Evolutionary conservation across 441 rosid species (phyloP).

Genomic region (Lagerstroemia fauriei): DNA sequence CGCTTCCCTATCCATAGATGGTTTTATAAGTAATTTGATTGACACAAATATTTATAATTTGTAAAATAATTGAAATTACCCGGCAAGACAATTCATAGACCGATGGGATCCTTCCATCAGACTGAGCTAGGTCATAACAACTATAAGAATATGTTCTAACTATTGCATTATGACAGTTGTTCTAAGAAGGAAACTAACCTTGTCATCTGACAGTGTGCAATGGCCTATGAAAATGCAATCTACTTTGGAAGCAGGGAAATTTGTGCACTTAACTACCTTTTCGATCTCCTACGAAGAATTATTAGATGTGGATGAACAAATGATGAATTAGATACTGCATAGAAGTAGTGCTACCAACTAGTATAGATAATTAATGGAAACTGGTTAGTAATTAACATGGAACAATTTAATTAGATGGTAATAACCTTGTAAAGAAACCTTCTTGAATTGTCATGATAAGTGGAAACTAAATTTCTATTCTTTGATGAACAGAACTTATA

Average conservation of each 20-base stretch:
- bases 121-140: no score
- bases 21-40: background rate
- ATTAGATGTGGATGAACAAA: slow-evolving; percentile 39
- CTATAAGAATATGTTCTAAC: background rate
- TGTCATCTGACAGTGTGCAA: slow-evolving; percentile 71
- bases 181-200: slow-evolving; percentile 43
- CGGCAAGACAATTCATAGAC: no score
- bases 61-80: no score
- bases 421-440: slow-evolving; percentile 86
- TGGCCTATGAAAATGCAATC: slow-evolving; percentile 69
- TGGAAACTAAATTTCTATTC: background rate
- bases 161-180: background rate
- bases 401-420: slow-evolving; percentile 14
- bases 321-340: slow-evolving; percentile 21
- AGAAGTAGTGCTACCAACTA: background rate
- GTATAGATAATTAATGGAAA: background rate
- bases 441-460: slow-evolving; percentile 41
- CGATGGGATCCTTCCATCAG: no score
- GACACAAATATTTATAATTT: background rate
- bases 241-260: slow-evolving; percentile 63
- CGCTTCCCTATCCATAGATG: background rate
- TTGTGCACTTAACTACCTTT: slow-evolving; percentile 79
- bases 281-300: slow-evolving; percentile 79
- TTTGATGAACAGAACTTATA: background rate
- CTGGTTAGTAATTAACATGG: slow-evolving; percentile 9